These are phyloP conservation scores for Thecaphora frezii DNA, from an alignment of 1,284 basidiomycete species.

Conservation along the genomic window DNA sequence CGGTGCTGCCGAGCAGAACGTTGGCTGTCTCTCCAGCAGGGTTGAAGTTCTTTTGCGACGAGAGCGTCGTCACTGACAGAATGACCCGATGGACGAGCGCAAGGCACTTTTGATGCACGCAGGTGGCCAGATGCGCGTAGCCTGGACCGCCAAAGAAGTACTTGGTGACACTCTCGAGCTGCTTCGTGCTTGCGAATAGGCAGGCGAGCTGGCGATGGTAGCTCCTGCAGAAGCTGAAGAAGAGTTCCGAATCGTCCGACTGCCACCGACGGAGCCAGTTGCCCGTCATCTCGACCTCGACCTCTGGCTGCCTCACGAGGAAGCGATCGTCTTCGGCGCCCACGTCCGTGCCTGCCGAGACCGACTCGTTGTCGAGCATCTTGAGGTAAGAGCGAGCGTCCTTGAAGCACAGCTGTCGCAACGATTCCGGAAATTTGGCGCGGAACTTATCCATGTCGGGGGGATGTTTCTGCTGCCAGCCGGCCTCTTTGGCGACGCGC, in stretches of 20 bases:
- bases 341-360: conserved; percentile 5
- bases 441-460: conserved; percentile 30
- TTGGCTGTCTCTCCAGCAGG: conserved; percentile 53
- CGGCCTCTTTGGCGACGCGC: conserved; percentile 44
- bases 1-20: conserved; percentile 50
- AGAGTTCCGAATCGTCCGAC: conserved; percentile 56
- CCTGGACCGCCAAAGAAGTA: conserved; percentile 53
- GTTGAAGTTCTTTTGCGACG: conserved; percentile 56
- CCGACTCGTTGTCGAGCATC: conserved; percentile 43
- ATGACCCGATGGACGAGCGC: conserved; percentile 52
- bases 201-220: conserved; percentile 52
- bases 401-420: conserved; percentile 48
- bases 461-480: conserved; percentile 38
- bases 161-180: conserved; percentile 29
- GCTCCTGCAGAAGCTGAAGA: conserved; percentile 54
- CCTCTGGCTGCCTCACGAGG: conserved; percentile 47
- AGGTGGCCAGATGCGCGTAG: conserved; percentile 52
- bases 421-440: conserved; percentile 33
- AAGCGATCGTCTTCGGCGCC: conserved; percentile 42
- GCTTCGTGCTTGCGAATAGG: conserved; percentile 34
- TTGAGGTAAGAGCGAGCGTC: conserved; percentile 49
- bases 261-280: conserved; percentile 57
- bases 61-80: conserved; percentile 53
- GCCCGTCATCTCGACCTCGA: conserved; percentile 55
- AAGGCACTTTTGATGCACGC: conserved; percentile 53